phyloP scores from a whole-genome alignment of 352 stramenopile species.

The Globisporangium apiculatum region DNA sequence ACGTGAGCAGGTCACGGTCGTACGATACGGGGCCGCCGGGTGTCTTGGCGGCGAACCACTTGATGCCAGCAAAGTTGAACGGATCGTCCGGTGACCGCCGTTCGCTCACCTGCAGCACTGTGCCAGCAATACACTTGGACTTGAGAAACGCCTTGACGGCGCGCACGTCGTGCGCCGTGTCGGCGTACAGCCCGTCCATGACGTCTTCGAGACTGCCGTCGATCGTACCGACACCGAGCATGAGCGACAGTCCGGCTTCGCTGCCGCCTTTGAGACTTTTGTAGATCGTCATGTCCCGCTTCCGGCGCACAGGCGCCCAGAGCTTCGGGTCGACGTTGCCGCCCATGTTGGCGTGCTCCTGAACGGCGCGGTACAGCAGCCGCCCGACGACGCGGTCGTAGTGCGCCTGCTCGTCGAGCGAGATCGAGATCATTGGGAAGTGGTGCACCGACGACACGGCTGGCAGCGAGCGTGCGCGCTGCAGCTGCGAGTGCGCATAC shows the following conservation, averaged over 20 bases:
- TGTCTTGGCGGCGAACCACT: slow-evolving; percentile 29
- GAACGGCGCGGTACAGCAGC: slow-evolving; percentile 3
- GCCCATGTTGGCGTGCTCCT: slow-evolving; percentile 9
- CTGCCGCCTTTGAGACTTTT: background rate
- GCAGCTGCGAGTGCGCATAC: background rate
- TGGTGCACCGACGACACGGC: background rate
- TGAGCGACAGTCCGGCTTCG: slow-evolving; percentile 6
- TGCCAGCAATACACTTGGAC: slow-evolving; percentile 24
- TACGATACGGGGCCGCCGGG: slow-evolving; percentile 17
- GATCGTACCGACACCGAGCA: slow-evolving; percentile 11
- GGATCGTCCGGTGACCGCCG: slow-evolving; percentile 20
- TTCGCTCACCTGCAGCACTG: slow-evolving; percentile 25
- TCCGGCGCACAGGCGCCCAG: slow-evolving; percentile 13
- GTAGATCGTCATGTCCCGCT: slow-evolving; percentile 14
- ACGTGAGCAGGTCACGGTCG: slow-evolving; percentile 25
- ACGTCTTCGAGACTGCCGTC: slow-evolving; percentile 17
- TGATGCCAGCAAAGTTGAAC: slow-evolving; percentile 42
- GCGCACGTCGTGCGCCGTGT: slow-evolving; percentile 31
- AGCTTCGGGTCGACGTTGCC: slow-evolving; percentile 10
- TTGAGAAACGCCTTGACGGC: slow-evolving; percentile 28
- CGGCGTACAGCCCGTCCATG: slow-evolving; percentile 39
- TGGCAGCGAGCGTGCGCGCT: background rate
- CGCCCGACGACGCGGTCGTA: slow-evolving; percentile 5
- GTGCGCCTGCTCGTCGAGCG: background rate
- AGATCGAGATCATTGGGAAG: background rate